Evolutionary conservation across 768 basidiomycete species (phyloP), one percentile per base, ranked within the genome.

Genomic region (Lactarius hengduanensis): DNA sequence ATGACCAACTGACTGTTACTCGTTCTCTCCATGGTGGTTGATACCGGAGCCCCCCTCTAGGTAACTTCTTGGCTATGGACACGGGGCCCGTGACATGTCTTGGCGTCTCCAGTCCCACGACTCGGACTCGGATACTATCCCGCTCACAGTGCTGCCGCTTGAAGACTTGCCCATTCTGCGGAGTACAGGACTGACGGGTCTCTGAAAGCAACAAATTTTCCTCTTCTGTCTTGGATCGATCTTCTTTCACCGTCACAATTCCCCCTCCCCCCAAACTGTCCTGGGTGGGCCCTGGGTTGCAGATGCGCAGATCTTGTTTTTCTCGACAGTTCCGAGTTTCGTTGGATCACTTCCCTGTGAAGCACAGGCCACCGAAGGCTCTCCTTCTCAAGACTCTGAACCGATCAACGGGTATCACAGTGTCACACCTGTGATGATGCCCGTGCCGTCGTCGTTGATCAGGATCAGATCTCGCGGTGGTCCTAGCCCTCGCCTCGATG

Each of bases 321-420:
- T 26, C 26, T 53, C 26, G 50, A 26, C 50, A 47, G 45, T 47
- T 20, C 45, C 13, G 26, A 11, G 26, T 53, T 26, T 53, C 11
- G 22, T 28, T 53, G 50, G 50, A 53, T 16, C 50, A 16, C 13
- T 15, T 26, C 26, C 47, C 13, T 50, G 47, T 16, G 50, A 53
- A 53, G 22, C 50, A 53, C 13, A 13, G 22, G 22, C 26, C 13
- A 53, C 3, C n/a, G 10, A 18, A 7, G 43, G 9, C 20, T n/a
- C 43, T 45, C 22, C 50, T 53, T 53, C 50, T 26, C 50, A 53
- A 53, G 50, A 53, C 50, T 53, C 50, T 53, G 50, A 53, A 53
- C 50, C 50, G 50, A 53, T 53, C 50, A 53, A 15, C 50, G 13
- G 22, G 13, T 26, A 53, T 53, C 26, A 50, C 47, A 22, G 13